Evolutionary conservation across 441 rosid species (phyloP), one percentile per base, ranked within the genome.

Genomic region (Pelargonium fulgidum): DNA sequence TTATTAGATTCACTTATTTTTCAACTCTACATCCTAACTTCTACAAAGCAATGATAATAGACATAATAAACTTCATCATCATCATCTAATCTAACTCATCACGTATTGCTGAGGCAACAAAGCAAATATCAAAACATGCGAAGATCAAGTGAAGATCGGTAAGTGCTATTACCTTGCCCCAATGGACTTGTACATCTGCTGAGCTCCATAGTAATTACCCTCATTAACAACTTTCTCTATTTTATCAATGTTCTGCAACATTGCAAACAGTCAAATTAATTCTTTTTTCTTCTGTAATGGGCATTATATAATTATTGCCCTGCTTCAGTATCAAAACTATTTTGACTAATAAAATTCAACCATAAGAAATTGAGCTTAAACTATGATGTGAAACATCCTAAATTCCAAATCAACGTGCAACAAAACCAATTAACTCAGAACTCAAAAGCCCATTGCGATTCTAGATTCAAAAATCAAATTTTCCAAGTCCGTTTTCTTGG

Each of bases 161-260:
- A 26, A 26, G 33, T 26, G 33, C 33, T 26, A 26, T 26, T 81
- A 91, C 99, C 97, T 83, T 39, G 95, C 87, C 72, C 92, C 82
- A 65, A 86, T 84, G 4, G 95, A 89, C 84, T 89, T 91, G 80
- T 88, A 93, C 92, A 91, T 93, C 89, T 93, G 96, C 39, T 89
- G 95, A 64, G 97, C 96, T 81, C 97, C 97, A 84, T 93, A 93
- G 79, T 4, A 79, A 80, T 93, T 87, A 52, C 97, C 95, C 64
- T 81, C 96, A 41, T 81, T 83, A 66, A 91, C 74, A 75, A 80
- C 83, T 76, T 93, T 89, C 87, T 80, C 81, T 79, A 91, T 70
- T 83, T 93, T 91, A 74, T 85, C 93, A 75, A 91, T 82, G 73
- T 85, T 90, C 96, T 94, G 82, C 82, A 17, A 12, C 4, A 17